phyloP scores from a whole-genome alignment of 2,329 filamentous ascomycete species.

The Graphiopsis chlorocephala region DNA sequence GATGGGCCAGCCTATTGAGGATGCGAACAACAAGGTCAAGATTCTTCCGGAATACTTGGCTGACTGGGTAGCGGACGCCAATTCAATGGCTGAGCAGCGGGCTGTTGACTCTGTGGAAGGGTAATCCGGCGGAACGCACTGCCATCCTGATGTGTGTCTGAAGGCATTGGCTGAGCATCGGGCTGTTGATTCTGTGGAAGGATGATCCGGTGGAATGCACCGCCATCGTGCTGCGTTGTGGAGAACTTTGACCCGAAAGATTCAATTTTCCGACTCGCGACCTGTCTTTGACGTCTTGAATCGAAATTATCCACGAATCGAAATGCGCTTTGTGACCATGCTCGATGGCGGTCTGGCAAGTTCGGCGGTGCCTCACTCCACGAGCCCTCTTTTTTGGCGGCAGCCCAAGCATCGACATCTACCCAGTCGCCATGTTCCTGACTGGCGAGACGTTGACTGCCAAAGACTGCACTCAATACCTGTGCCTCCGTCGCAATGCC shows the following conservation, averaged over 20 bases:
- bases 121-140: not conserved
- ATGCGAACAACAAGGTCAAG: conserved; percentile 55
- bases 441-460: conserved; percentile 12
- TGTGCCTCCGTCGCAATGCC: not conserved
- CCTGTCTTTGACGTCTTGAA: not conserved
- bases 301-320: not conserved
- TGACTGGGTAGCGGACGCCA: conserved; percentile 51
- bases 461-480: conserved; percentile 27
- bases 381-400: not conserved
- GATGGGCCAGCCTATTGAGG: conserved; percentile 62
- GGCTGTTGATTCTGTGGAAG: conserved; percentile 34
- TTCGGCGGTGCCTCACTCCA: not conserved
- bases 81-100: conserved; percentile 38
- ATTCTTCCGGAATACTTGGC: conserved; percentile 62
- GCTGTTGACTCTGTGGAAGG: conserved; percentile 34
- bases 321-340: not conserved
- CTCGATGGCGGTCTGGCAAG: not conserved
- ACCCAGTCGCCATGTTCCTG: conserved; percentile 20
- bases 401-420: conserved; percentile 25
- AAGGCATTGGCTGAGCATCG: conserved; percentile 31
- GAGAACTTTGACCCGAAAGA: not conserved
- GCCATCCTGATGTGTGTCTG: not conserved
- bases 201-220: conserved; percentile 3
- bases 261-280: not conserved
- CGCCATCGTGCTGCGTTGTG: not conserved